Conservation (phyloP, 1,284 basidiomycete species). For the Boletus semigastroideus region DNA sequence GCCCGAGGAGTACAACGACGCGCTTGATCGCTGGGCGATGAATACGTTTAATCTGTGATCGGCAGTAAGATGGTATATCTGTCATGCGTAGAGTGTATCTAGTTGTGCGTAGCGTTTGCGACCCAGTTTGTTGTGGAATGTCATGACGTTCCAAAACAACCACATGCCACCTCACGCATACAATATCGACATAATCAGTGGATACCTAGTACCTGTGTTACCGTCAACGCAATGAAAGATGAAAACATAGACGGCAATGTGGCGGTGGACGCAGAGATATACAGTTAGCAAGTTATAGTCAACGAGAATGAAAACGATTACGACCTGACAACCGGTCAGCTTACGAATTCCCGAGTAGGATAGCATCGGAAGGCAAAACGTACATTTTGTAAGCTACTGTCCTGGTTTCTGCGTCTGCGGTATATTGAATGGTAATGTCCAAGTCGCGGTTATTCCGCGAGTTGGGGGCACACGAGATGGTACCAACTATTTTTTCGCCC, state of each 20-base stretch:
- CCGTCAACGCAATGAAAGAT: conserved; percentile 11
- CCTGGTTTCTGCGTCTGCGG: conserved; percentile 38
- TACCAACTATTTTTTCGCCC: conserved; percentile 73
- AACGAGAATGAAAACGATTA: conserved; percentile 34
- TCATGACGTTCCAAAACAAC: background rate
- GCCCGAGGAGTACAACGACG: conserved; percentile 29
- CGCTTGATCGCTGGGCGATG: conserved; percentile 30
- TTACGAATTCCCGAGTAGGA: conserved; percentile 19
- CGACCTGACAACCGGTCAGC: conserved; percentile 75
- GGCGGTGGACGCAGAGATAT: conserved; percentile 8
- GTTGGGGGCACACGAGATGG: conserved; percentile 81
- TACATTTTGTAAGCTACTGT: conserved; percentile 78
- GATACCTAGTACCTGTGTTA: conserved; percentile 29
- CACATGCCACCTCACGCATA: background rate
- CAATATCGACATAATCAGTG: conserved; percentile 5
- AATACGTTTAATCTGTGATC: conserved; percentile 19
- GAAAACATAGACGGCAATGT: conserved; percentile 1
- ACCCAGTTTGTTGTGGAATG: conserved; percentile 1
- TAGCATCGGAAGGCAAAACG: conserved; percentile 41
- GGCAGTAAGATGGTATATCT: background rate
- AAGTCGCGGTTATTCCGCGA: conserved; percentile 89
- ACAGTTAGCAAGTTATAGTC: conserved; percentile 7
- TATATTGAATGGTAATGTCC: conserved; percentile 83
- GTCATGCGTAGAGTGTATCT: conserved; percentile 2
- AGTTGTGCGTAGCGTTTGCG: background rate